Evolutionary conservation across 148 eudicot genomes (phyloP).

Genomic region (Persicaria tinctoria): DNA sequence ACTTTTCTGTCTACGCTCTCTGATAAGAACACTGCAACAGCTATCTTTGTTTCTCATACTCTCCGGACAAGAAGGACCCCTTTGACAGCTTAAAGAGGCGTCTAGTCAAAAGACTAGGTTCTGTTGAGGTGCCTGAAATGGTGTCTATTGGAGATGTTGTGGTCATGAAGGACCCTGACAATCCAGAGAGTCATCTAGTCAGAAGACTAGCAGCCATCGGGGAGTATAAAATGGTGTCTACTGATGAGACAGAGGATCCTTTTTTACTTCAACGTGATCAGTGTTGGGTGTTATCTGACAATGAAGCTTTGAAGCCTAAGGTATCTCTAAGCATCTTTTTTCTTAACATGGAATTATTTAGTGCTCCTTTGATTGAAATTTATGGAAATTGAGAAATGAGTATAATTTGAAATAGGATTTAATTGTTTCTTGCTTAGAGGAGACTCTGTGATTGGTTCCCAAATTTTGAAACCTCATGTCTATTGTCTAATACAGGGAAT

Average conservation of each 20-base stretch:
- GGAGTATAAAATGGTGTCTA: constrained; percentile 92
- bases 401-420: no score
- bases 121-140: no score
- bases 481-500: no score
- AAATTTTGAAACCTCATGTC: no score
- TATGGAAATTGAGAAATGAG: no score
- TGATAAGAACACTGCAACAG: constrained; percentile 30
- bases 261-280: constrained; percentile 71
- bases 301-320: constrained; percentile 69
- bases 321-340: constrained; percentile 21
- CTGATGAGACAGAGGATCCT: constrained; percentile 85
- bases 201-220: constrained; percentile 86
- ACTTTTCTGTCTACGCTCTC: not conserved
- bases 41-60: constrained; percentile 17
- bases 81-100: no score
- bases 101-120: no score
- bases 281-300: constrained; percentile 93
- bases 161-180: constrained; percentile 75
- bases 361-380: no score
- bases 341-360: no score
- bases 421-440: no score
- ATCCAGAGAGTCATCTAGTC: constrained; percentile 46
- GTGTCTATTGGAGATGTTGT: constrained; percentile 77
- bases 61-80: no score
- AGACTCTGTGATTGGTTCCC: no score